A percentile compares a stretch with the other conserved stretches of the same genome.
Conservation (phyloP, 371 early-diverging fungal species). For the Lichtheimia hyalospora region DNA sequence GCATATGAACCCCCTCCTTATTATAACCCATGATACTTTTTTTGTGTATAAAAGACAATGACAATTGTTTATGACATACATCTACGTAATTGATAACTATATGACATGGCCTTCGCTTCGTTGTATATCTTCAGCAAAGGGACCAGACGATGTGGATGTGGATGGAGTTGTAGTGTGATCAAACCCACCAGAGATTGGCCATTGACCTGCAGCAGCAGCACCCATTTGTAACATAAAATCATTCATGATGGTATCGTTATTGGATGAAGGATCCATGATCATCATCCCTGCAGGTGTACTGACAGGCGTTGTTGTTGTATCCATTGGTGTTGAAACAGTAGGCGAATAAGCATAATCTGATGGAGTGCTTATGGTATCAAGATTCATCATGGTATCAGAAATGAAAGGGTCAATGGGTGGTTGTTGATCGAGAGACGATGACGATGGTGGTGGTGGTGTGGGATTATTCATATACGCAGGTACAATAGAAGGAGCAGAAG, state of each 20-base stretch:
- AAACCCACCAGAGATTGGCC: background rate
- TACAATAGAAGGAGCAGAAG: background rate
- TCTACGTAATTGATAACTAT: background rate
- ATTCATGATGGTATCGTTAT: slow-evolving; percentile 1
- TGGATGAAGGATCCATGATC: slow-evolving; percentile 4
- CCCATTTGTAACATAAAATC: slow-evolving; percentile 1
- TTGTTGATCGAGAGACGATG: background rate
- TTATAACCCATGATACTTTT: background rate
- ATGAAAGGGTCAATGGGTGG: background rate
- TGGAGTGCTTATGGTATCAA: background rate
- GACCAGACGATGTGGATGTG: background rate
- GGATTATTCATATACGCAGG: background rate
- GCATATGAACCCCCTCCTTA: slow-evolving; percentile 20
- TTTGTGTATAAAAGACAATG: background rate
- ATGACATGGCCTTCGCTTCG: slow-evolving; percentile 12
- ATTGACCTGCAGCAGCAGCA: background rate
- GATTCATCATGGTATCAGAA: slow-evolving; percentile 4
- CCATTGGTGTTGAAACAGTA: background rate
- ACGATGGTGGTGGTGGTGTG: background rate
- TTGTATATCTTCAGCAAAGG: slow-evolving; percentile 5
- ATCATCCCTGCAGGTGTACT: slow-evolving; percentile 1
- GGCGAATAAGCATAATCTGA: background rate
- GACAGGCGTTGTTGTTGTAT: background rate
- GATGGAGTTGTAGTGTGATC: background rate
- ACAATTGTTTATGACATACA: background rate